Conservation (phyloP, 345 rosid genomes). For the Linum trigynum region DNA sequence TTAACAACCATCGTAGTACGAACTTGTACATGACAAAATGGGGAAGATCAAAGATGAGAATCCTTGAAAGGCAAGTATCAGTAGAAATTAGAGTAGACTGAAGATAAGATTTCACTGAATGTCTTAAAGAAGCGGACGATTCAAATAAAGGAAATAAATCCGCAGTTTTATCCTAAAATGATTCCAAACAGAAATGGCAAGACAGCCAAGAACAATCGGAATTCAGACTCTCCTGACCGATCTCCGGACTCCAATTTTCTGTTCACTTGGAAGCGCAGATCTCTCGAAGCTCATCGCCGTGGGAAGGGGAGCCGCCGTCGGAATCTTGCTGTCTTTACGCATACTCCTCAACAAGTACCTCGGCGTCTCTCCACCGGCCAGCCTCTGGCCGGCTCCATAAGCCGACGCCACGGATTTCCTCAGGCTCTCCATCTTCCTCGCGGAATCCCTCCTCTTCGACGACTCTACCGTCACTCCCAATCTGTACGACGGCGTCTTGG, state of each 20-base stretch:
- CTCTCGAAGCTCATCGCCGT: constrained; percentile 23
- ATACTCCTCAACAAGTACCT: constrained; percentile 71
- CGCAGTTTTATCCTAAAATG: not conserved
- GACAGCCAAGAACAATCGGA: not conserved
- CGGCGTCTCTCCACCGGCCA: constrained; percentile 36
- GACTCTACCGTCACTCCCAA: constrained; percentile 59
- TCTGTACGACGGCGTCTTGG: constrained; percentile 27
- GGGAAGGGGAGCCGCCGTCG: constrained; percentile 14
- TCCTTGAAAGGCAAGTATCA: too few relatives aligned
- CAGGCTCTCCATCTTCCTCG: constrained; percentile 38
- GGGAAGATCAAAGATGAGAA: too few relatives aligned
- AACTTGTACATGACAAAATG: too few relatives aligned
- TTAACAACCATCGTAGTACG: too few relatives aligned
- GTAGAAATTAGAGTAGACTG: too few relatives aligned
- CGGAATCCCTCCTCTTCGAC: constrained; percentile 39
- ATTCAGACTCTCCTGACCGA: constrained; percentile 20
- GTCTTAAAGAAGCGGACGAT: too few relatives aligned
- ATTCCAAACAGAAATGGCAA: not conserved
- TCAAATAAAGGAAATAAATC: not conserved
- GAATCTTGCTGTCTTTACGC: constrained; percentile 63
- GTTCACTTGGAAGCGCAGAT: constrained; percentile 16
- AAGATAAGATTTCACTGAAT: too few relatives aligned
- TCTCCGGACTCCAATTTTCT: constrained; percentile 22
- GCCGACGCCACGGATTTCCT: constrained; percentile 42
- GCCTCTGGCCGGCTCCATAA: constrained; percentile 15